phyloP scores from a whole-genome alignment of 2,329 filamentous ascomycete species.

The Calonectria montana region DNA sequence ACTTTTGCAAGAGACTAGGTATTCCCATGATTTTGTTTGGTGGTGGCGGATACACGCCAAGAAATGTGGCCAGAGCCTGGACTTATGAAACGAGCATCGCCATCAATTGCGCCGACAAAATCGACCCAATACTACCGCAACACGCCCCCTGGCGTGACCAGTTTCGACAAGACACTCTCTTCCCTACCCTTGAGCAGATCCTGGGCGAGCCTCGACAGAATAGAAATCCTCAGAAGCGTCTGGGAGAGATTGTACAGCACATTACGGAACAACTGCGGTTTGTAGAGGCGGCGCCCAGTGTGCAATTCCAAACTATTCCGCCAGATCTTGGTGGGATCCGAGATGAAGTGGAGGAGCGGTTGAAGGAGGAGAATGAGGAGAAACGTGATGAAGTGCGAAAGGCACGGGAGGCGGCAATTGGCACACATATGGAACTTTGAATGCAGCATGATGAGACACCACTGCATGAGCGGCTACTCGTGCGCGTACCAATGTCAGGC shows the following conservation, averaged over 20 bases:
- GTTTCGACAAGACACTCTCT: constrained; percentile 88
- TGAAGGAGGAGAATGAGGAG: constrained; percentile 74
- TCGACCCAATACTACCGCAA: constrained; percentile 78
- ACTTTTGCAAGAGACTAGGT: constrained; percentile 83
- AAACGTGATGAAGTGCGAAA: constrained; percentile 65
- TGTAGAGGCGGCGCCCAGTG: constrained; percentile 85
- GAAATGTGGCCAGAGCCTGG: constrained; percentile 97
- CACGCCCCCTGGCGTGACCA: constrained; percentile 89
- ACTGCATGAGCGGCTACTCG: background rate
- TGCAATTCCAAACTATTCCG: constrained; percentile 84
- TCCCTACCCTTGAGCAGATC: constrained; percentile 84
- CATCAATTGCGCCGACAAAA: constrained; percentile 77
- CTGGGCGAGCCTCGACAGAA: constrained; percentile 78
- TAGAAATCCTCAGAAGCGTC: constrained; percentile 80
- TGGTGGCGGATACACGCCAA: constrained; percentile 94
- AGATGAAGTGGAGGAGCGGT: constrained; percentile 74
- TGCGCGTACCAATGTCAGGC: background rate
- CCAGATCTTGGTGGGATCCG: constrained; percentile 77
- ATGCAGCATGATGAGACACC: background rate
- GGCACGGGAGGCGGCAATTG: constrained; percentile 67
- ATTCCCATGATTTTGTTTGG: constrained; percentile 91
- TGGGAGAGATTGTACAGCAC: constrained; percentile 80
- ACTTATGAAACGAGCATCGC: constrained; percentile 95
- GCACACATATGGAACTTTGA: constrained; percentile 66
- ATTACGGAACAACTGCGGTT: constrained; percentile 89